Base-by-base conservation (phyloP, 768 basidiomycete genomes). In the Symmetrospora coprosmae region DNA sequence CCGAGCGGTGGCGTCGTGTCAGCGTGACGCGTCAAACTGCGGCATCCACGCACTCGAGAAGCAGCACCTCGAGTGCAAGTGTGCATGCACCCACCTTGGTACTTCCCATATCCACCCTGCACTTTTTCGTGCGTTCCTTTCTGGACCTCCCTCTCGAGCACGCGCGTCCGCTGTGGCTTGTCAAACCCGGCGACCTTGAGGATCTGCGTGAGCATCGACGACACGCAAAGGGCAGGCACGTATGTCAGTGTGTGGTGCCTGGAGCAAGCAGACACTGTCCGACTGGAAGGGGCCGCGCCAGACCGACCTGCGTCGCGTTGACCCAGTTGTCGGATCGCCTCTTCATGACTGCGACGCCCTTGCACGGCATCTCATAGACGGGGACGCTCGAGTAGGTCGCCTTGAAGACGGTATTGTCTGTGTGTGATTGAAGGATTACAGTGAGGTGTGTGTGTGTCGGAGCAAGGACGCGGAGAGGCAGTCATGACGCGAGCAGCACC, bases 111-210 rank as follows among this genome's bases (percentile, higher is more conserved):
- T 2, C 94, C 94, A 23, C 94, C 94, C 73, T 99, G 94, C 0
- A 99, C 91, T 72, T 99, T 99, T 74, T 97, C 92, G 73, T 99
- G 94, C 67, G 89, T 87, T 27, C 91, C 94, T 72, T 97, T 97
- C 72, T 99, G 94, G 6, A 99, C 84, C 74, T 99, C 94, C 66
- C 94, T 81, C 73, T 99, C 94, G 41, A 99, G 79, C 16, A 99
- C 91, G 55, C 94, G 83, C 61, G 94, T 99, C 48, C 94, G 78
- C 71, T 97, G 94, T 1, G 94, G 94, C 72, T 99, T 99, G 76
- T 99, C 94, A 68, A 97, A 97, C 9, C 92, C 94, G 28, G 91
- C 94, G 67, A 99, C 92, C 73, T 99, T 99, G 70, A 99, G 81
- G 65, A 99, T 94, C 61, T 74, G 73, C 33, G 43, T 9, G 43